These are phyloP conservation scores for Dactylellina parvicollis DNA, from an alignment of 2,329 filamentous ascomycete species.

Conservation along the genomic window DNA sequence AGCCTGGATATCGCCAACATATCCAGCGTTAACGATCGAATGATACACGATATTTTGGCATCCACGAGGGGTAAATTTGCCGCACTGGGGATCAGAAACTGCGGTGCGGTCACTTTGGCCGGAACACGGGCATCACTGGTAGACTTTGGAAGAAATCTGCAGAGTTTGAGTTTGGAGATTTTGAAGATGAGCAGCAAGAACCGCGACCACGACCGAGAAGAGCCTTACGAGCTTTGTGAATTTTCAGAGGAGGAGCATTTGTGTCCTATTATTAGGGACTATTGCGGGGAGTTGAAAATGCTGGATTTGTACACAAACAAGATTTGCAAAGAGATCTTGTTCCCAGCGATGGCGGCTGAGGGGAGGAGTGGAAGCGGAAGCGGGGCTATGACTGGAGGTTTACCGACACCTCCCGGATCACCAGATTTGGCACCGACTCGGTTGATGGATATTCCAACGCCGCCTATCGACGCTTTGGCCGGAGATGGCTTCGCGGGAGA, in stretches of 20 bases:
- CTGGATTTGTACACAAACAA: constrained; percentile 48
- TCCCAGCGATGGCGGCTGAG: not conserved
- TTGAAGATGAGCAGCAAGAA: constrained; percentile 1
- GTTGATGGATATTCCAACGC: constrained; percentile 27
- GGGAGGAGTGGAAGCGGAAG: not conserved
- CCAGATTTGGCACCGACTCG: constrained; percentile 26
- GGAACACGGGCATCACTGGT: constrained; percentile 17
- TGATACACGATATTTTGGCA: not conserved
- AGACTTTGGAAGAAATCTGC: constrained; percentile 6
- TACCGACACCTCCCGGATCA: constrained; percentile 47
- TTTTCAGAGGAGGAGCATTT: constrained; percentile 33
- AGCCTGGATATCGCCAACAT: constrained; percentile 16
- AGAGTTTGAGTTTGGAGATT: constrained; percentile 22
- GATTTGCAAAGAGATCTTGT: constrained; percentile 41
- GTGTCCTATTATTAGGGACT: constrained; percentile 32
- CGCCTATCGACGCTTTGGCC: not conserved
- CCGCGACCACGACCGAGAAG: not conserved
- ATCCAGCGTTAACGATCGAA: constrained; percentile 14
- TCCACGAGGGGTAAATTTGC: not conserved
- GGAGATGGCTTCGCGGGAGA: not conserved
- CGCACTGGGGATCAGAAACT: constrained; percentile 17
- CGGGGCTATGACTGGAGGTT: constrained; percentile 40
- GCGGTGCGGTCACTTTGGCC: constrained; percentile 13
- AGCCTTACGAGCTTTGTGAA: constrained; percentile 5
- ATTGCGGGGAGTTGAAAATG: constrained; percentile 14